These are phyloP conservation scores for Russula brevipes DNA, from an alignment of 768 basidiomycete species.

Conservation along the genomic window DNA sequence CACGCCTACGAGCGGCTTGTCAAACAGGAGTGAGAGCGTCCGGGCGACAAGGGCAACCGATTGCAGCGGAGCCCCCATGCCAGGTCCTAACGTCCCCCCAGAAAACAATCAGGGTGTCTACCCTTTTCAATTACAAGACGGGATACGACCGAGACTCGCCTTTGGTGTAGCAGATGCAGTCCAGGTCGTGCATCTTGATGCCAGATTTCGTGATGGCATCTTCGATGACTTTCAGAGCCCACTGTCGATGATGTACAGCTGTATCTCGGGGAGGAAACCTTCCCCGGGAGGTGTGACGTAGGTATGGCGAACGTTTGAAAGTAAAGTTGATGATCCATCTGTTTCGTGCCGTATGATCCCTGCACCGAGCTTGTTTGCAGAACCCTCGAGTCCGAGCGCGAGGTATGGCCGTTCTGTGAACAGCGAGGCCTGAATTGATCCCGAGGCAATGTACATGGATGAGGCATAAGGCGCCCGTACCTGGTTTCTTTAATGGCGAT, in stretches of 20 bases:
- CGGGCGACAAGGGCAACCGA: constrained; percentile 93
- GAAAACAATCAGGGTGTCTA: background rate
- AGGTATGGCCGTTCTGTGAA: constrained; percentile 60
- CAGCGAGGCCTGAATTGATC: background rate
- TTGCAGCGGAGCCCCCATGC: constrained; percentile 96
- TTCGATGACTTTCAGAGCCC: constrained; percentile 78
- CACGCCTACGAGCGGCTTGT: constrained; percentile 93
- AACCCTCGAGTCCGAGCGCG: constrained; percentile 96
- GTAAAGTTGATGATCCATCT: constrained; percentile 66
- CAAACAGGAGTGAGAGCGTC: constrained; percentile 79
- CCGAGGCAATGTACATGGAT: too few relatives aligned
- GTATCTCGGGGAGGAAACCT: constrained; percentile 94
- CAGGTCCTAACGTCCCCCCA: constrained; percentile 62
- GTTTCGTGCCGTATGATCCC: constrained; percentile 83
- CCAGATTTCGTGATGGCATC: constrained; percentile 66
- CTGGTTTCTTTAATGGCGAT: constrained; percentile 22
- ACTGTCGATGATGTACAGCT: constrained; percentile 91
- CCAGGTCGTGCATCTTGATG: constrained; percentile 68
- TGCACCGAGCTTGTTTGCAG: constrained; percentile 95
- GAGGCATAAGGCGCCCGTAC: background rate
- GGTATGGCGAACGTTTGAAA: constrained; percentile 95
- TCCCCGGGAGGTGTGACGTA: constrained; percentile 98
- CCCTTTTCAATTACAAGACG: background rate
- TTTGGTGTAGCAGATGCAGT: constrained; percentile 97
- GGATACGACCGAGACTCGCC: constrained; percentile 42